These are phyloP conservation scores for Polygonum maritimum DNA, from an alignment of 148 eudicot genomes.

Conservation along the genomic window DNA sequence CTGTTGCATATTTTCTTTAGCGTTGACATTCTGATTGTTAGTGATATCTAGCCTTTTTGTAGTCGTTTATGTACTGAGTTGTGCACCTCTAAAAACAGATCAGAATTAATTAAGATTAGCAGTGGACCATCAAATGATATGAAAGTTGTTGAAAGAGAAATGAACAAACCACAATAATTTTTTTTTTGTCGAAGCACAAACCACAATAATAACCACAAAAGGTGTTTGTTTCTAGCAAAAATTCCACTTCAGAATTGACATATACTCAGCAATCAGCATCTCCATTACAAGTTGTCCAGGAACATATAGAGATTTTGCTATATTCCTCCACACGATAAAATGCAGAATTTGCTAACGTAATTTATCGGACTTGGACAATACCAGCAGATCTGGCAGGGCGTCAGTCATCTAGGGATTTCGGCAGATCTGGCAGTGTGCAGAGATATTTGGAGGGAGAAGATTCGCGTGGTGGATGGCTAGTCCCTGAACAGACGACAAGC, in stretches of 20 bases:
- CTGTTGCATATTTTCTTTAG: not conserved
- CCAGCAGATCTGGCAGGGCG: too few species aligned
- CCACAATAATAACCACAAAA: not conserved
- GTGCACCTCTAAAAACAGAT: not conserved
- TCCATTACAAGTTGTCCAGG: too few species aligned
- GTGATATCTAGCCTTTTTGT: not conserved
- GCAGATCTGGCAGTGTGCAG: too few species aligned
- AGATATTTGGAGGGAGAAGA: too few species aligned
- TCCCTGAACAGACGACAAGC: too few species aligned
- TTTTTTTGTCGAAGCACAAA: too few species aligned
- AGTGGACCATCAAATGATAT: not conserved
- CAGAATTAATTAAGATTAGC: not conserved
- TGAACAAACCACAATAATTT: too few species aligned
- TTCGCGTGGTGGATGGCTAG: too few species aligned
- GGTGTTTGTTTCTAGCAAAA: not conserved
- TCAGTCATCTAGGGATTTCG: too few species aligned
- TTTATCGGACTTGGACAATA: slow-evolving; percentile 51
- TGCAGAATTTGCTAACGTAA: too few species aligned
- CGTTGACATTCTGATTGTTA: not conserved
- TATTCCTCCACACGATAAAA: too few species aligned
- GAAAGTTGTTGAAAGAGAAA: not conserved
- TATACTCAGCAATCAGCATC: not conserved
- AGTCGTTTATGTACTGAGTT: not conserved
- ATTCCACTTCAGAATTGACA: not conserved
- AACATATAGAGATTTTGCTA: too few species aligned